A percentile compares a stretch with the other conserved stretches of the same genome.
These are phyloP conservation scores for Aegilops umbellulata DNA, from an alignment of 176 grass and related monocot species.

Conservation along the genomic window DNA sequence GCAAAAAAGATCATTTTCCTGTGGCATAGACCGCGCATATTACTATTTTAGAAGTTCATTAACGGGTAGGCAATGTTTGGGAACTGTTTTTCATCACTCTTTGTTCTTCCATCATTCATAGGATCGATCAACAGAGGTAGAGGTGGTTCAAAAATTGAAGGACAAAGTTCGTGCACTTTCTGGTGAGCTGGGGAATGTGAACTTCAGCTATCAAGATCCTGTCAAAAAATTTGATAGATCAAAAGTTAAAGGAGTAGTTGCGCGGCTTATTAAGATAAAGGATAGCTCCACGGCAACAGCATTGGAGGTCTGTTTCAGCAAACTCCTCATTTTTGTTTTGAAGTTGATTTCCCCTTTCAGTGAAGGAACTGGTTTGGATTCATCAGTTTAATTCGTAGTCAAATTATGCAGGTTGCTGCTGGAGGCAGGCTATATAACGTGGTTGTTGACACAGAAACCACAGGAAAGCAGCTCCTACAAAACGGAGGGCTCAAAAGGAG, in stretches of 20 bases:
- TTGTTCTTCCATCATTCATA: conserved; percentile 25
- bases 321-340: background rate
- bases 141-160: conserved; percentile 63
- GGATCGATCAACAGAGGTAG: conserved; percentile 64
- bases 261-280: conserved; percentile 86
- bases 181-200: conserved; percentile 61
- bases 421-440: conserved; percentile 89
- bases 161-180: conserved; percentile 62
- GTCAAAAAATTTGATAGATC: conserved; percentile 87
- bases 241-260: conserved; percentile 98
- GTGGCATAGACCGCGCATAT: background rate
- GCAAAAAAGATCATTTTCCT: background rate
- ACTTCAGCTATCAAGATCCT: conserved; percentile 86
- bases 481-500: conserved; percentile 69
- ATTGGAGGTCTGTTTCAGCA: conserved; percentile 66
- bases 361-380: background rate
- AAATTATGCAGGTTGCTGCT: conserved; percentile 74
- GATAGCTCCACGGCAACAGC: conserved; percentile 83
- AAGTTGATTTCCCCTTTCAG: background rate
- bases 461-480: conserved; percentile 83
- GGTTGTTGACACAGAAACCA: conserved; percentile 87
- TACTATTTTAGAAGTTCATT: conserved; percentile 3
- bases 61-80: background rate
- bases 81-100: conserved; percentile 20
- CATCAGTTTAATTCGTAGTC: conserved; percentile 24